These are phyloP conservation scores for Trypethelium eluteriae DNA, from an alignment of 495 filamentous ascomycete species.

Conservation along the genomic window DNA sequence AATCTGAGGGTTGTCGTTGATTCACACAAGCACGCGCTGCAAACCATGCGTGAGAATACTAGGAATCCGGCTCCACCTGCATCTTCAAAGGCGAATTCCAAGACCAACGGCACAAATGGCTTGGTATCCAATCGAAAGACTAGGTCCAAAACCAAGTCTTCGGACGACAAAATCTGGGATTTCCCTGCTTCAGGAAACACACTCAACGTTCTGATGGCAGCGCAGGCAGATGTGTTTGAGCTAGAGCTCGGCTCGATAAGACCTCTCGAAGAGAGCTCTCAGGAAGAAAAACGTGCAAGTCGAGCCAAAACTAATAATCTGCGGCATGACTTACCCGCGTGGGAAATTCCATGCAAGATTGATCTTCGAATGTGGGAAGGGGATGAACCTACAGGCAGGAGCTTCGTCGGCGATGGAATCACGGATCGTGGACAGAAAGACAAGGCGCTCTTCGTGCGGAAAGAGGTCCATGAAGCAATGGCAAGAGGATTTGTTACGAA, in stretches of 20 bases:
- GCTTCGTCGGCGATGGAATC: background rate
- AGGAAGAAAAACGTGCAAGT: background rate
- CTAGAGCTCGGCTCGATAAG: background rate
- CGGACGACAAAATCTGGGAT: background rate
- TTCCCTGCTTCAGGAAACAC: background rate
- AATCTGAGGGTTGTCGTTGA: background rate
- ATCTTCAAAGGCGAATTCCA: background rate
- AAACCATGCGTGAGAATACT: background rate
- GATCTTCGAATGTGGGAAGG: background rate
- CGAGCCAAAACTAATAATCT: background rate
- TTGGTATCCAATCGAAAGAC: background rate
- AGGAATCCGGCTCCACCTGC: background rate
- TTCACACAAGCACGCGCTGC: background rate
- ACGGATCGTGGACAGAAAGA: background rate
- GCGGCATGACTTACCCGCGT: background rate
- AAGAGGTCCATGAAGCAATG: slow-evolving; percentile 6
- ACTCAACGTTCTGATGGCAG: background rate
- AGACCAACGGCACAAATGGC: background rate
- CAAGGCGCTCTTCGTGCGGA: background rate
- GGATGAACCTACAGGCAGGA: background rate
- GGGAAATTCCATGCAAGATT: background rate
- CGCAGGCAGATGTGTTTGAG: background rate
- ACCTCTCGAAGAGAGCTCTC: background rate
- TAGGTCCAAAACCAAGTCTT: background rate
- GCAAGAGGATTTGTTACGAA: background rate